phyloP scores from a whole-genome alignment of 2,329 filamentous ascomycete species.

The Aspergillus aculeatinus region DNA sequence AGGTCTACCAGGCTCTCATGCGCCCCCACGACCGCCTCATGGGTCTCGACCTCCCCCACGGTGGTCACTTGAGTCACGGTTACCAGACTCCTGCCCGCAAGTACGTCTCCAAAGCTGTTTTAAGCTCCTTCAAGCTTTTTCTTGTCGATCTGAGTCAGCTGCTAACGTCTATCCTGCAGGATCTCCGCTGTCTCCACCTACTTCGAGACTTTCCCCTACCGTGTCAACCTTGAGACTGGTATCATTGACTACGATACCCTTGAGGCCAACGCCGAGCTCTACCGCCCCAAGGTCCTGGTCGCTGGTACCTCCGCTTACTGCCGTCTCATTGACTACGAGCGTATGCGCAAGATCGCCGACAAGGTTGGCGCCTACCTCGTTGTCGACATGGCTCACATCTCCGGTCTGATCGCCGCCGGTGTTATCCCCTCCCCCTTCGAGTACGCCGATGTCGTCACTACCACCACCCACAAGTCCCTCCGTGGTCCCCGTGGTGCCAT shows the following conservation, averaged over 20 bases:
- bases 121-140: not conserved
- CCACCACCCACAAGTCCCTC: conserved; percentile 96
- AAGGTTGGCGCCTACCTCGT: conserved; percentile 90
- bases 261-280: conserved; percentile 81
- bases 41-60: conserved; percentile 94
- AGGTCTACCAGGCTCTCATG: conserved; percentile 95
- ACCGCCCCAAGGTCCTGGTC: conserved; percentile 93
- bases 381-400: conserved; percentile 97
- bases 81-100: conserved; percentile 93
- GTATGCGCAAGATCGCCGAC: conserved; percentile 86
- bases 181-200: conserved; percentile 99
- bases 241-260: conserved; percentile 93
- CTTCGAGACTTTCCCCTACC: conserved; percentile 96
- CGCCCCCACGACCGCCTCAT: conserved; percentile 92
- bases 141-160: not conserved
- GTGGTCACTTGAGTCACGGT: conserved; percentile 92
- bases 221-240: conserved; percentile 83
- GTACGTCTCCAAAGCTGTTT: conserved; percentile 46
- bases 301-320: conserved; percentile 95
- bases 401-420: conserved; percentile 86
- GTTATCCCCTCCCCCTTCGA: conserved; percentile 88
- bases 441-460: conserved; percentile 91
- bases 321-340: conserved; percentile 89
- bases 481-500: conserved; percentile 92
- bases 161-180: conserved; percentile 39